Evolutionary conservation across 306 rosid genomes (phyloP).

Genomic region (Malus orientalis): DNA sequence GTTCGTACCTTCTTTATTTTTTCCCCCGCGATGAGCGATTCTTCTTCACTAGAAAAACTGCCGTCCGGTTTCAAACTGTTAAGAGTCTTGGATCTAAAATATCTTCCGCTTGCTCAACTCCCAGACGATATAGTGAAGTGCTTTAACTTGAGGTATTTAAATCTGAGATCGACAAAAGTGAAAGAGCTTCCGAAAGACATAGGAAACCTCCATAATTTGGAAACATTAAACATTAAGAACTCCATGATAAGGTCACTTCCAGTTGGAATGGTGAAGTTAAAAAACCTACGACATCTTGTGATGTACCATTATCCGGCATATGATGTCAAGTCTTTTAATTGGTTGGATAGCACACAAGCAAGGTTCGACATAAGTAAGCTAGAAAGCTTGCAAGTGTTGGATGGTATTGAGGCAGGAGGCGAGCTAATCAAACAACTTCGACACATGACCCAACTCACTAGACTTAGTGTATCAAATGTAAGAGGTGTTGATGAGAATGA

Average conservation of each 20-base stretch:
- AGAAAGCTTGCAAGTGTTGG: background rate
- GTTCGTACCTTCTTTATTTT: background rate
- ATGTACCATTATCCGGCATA: background rate
- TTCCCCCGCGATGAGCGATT: background rate
- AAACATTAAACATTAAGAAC: conserved; percentile 9
- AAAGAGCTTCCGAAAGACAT: conserved; percentile 13
- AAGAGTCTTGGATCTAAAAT: conserved; percentile 5
- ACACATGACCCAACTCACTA: conserved; percentile 3
- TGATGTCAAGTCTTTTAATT: background rate
- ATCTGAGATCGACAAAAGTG: background rate
- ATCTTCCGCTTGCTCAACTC: background rate
- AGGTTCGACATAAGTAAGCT: background rate
- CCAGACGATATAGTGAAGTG: background rate
- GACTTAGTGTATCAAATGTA: background rate
- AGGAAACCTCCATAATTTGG: conserved; percentile 3
- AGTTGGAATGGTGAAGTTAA: background rate
- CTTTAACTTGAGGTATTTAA: conserved; percentile 20
- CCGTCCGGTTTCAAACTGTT: conserved; percentile 1
- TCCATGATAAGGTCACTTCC: background rate
- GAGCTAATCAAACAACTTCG: background rate
- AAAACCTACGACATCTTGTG: background rate
- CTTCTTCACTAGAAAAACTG: background rate
- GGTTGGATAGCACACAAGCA: background rate
- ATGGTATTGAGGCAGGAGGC: background rate
- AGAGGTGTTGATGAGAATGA: background rate